phyloP scores from a whole-genome alignment of 805 yeast genomes.

The Ogataea nitratoaversa region DNA sequence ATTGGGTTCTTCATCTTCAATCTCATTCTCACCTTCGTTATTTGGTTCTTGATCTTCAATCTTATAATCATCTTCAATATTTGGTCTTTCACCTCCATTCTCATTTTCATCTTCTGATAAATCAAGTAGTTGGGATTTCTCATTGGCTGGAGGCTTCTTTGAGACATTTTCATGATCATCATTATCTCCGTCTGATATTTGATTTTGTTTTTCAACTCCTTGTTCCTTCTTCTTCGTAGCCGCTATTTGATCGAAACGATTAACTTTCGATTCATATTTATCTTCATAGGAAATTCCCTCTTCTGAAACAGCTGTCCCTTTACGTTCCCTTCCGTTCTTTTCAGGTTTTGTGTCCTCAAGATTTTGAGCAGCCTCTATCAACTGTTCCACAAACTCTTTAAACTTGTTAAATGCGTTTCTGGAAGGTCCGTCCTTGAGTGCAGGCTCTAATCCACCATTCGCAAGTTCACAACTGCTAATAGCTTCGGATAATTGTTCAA shows the following conservation, averaged over 20 bases:
- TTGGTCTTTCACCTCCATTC: not conserved
- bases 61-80: too few species aligned
- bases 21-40: not conserved
- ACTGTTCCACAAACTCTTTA: constrained; percentile 24
- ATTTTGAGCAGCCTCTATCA: constrained; percentile 18
- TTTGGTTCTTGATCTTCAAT: not conserved
- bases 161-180: not conserved
- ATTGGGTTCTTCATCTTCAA: not conserved
- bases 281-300: too few species aligned
- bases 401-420: constrained; percentile 23
- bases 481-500: constrained; percentile 20
- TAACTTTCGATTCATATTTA: not conserved
- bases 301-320: not conserved
- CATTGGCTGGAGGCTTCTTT: not conserved
- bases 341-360: constrained; percentile 8
- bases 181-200: not conserved
- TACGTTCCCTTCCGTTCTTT: constrained; percentile 1
- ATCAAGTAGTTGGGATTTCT: not conserved
- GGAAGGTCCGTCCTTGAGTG: constrained; percentile 22
- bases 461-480: constrained; percentile 21
- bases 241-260: not conserved
- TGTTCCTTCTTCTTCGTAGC: not conserved
- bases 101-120: constrained; percentile 3
- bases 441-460: constrained; percentile 24
- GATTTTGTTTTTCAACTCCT: constrained; percentile 1